A percentile compares a stretch with the other conserved stretches of the same genome.
Evolutionary conservation across 495 filamentous ascomycete species (phyloP).

Genomic region (Aspergillus sclerotiicarbonarius): DNA sequence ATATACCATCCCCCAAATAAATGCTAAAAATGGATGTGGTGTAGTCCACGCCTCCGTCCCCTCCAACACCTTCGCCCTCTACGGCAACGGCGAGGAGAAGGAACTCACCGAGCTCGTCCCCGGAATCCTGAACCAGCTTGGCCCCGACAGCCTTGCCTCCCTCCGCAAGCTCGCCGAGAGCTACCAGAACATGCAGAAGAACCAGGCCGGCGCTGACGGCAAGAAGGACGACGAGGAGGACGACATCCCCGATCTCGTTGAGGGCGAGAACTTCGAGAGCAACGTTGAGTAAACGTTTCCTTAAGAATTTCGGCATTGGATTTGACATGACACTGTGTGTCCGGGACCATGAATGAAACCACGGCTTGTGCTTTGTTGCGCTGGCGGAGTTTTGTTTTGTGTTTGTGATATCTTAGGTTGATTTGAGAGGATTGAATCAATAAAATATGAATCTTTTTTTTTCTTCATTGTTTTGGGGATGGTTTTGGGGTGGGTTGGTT

Average conservation of each 20-base stretch:
- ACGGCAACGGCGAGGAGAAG: constrained; percentile 98
- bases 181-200: constrained; percentile 99
- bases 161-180: constrained; percentile 97
- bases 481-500: too few species aligned
- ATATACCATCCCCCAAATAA: neutral
- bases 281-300: constrained; percentile 83
- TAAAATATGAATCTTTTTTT: too few species aligned
- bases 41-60: constrained; percentile 94
- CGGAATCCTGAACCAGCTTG: constrained; percentile 98
- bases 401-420: too few species aligned
- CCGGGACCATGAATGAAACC: too few species aligned
- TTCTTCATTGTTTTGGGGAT: too few species aligned
- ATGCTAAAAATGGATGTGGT: too few species aligned
- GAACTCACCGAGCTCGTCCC: constrained; percentile 99
- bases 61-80: constrained; percentile 98
- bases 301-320: too few species aligned
- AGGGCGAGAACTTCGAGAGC: constrained; percentile 94
- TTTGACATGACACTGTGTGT: too few species aligned
- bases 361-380: too few species aligned
- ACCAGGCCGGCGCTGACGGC: constrained; percentile 65
- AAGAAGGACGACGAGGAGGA: constrained; percentile 77
- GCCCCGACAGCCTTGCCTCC: constrained; percentile 94
- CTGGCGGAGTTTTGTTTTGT: too few species aligned
- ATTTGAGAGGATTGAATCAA: too few species aligned
- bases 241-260: constrained; percentile 94